Evolutionary conservation across 257 asterid species (phyloP), one percentile per base, ranked within the genome.

Genomic region (Solanum clarkiae): DNA sequence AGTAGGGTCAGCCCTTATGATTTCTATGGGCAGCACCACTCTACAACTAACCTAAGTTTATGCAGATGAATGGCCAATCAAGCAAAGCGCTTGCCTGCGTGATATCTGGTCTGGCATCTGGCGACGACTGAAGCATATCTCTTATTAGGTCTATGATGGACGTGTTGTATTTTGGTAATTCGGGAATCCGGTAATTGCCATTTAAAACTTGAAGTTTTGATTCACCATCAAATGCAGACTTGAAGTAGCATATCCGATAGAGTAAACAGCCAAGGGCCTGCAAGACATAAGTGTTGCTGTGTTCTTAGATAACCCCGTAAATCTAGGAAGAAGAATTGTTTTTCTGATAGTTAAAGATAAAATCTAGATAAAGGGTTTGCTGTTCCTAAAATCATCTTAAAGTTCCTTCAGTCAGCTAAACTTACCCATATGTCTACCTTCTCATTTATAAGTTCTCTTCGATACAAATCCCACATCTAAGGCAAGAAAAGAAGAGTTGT

Each of bases 351-450:
- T 40, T 40, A 69, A 69, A 69, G 53, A 69, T 32, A 40, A 81
- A 45, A 82, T 42, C 63, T 51, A 49, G 24, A 16, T 51, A 82
- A 20, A 82, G 44, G 69, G 49, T 26, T 62, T 62, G 53, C 72
- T 14, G 51, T 85, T 84, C 26, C 83, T 8, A 17, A 74, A 59
- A 53, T 40, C 66, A 84, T 72, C 83, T 72, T 62, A 74, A 63
- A 80, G 55, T 47, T 24, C 14, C 45, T 66, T 66, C 36, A 16
- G 71, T 29, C 60, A 53, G 81, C 63, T 65, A 53, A 69, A 88
- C 99, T 94, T 92, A 96, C 99, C 99, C 99, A 97, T 88, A 97
- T 94, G 85, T 97, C 99, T 18, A 95, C 99, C 88, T 95, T 97
- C 94, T 97, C 99, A 36, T 88, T 95, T 88, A 97, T 93, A 81